Conservation (phyloP, 2,329 filamentous ascomycete species). For the Trichoderma sp. region DNA sequence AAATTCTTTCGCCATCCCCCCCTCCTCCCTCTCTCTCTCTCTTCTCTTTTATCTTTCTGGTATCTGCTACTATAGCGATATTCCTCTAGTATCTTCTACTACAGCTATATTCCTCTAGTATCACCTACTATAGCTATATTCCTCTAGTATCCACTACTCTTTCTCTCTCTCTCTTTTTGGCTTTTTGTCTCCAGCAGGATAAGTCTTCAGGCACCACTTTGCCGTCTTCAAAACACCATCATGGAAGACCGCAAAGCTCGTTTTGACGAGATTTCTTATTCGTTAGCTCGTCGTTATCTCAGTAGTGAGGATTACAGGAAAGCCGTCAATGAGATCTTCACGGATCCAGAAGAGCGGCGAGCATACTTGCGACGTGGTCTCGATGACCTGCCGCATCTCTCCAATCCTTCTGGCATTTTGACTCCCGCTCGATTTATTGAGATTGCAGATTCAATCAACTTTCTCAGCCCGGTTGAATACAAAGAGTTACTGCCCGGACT, state of each 20-base stretch:
- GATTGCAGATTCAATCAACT: conserved; percentile 4
- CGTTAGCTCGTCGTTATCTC: not conserved
- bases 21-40: too few relatives aligned
- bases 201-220: not conserved
- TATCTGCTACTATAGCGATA: too few relatives aligned
- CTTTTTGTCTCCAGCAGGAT: too few relatives aligned
- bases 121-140: too few relatives aligned
- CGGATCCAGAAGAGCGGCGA: not conserved
- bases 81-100: too few relatives aligned
- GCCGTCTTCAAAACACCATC: not conserved
- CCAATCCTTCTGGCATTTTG: not conserved
- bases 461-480: not conserved
- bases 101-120: too few relatives aligned
- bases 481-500: conserved; percentile 6
- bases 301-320: not conserved
- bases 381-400: not conserved
- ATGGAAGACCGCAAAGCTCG: conserved; percentile 7
- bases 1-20: too few relatives aligned
- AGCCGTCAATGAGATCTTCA: not conserved
- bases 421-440: conserved; percentile 1
- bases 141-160: too few relatives aligned
- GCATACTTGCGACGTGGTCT: not conserved
- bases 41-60: too few relatives aligned
- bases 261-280: not conserved
- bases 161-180: too few relatives aligned